Evolutionary conservation across 2,329 filamentous ascomycete species (phyloP).

Genomic region (Diaporthe velutina): DNA sequence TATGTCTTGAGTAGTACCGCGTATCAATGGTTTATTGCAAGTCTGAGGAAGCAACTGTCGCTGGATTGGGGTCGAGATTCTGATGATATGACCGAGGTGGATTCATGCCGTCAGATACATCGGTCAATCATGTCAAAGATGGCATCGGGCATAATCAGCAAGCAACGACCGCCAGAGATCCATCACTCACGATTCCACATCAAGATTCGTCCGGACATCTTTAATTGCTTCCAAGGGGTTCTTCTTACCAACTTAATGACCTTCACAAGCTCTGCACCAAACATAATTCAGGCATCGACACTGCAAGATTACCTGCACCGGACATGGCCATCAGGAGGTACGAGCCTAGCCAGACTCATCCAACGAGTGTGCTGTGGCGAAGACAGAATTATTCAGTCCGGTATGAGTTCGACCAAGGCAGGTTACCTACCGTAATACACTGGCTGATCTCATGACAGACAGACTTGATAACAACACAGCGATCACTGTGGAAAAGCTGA

Average conservation of each 20-base stretch:
- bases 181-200: not conserved
- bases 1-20: not conserved
- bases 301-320: not conserved
- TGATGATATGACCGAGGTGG: too few species aligned
- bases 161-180: not conserved
- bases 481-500: not conserved
- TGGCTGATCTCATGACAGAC: not conserved
- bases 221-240: not conserved
- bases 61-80: not conserved
- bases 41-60: not conserved
- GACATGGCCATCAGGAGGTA: not conserved
- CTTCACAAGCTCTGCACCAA: not conserved
- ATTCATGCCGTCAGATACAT: not conserved
- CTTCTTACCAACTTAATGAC: too few species aligned
- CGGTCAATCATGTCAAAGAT: not conserved
- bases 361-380: not conserved
- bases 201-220: not conserved
- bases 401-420: not conserved
- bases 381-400: not conserved
- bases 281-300: not conserved
- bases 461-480: not conserved
- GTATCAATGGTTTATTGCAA: not conserved
- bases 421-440: accelerated
- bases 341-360: not conserved
- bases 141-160: not conserved